Evolutionary conservation across 331 rosid species (phyloP).

Genomic region (Acacia pycnantha): DNA sequence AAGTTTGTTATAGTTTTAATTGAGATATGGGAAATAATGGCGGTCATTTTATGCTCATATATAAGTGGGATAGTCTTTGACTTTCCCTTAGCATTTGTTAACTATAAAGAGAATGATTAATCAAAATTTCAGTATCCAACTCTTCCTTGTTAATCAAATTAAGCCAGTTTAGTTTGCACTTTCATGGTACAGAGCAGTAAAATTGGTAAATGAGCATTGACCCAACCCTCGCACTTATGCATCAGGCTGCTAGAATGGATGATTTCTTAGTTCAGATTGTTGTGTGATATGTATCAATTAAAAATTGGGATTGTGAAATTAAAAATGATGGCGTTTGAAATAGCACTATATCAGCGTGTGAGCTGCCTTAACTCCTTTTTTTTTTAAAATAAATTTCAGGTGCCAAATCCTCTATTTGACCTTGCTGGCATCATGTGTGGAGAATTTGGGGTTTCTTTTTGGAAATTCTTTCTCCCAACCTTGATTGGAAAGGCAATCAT

Average conservation of each 20-base stretch:
- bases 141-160: neutral
- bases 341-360: constrained; percentile 10
- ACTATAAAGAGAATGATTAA: neutral
- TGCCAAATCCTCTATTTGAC: constrained; percentile 98
- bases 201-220: neutral
- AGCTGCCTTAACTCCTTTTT: constrained; percentile 25
- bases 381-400: constrained; percentile 47
- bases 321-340: neutral
- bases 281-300: neutral
- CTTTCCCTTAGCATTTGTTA: neutral
- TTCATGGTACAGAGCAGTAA: neutral
- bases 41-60: neutral
- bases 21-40: neutral
- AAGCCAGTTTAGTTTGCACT: neutral
- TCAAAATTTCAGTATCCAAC: neutral
- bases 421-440: constrained; percentile 99
- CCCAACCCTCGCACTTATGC: neutral
- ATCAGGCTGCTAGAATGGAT: neutral
- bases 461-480: constrained; percentile 87
- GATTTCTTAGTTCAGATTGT: neutral
- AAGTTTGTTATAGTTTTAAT: neutral
- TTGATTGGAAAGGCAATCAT: constrained; percentile 91
- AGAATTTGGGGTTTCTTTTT: constrained; percentile 89
- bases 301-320: constrained; percentile 10
- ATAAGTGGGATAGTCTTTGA: neutral